Conservation (phyloP, 805 yeast genomes). For the Yarrowia yakushimensis region DNA sequence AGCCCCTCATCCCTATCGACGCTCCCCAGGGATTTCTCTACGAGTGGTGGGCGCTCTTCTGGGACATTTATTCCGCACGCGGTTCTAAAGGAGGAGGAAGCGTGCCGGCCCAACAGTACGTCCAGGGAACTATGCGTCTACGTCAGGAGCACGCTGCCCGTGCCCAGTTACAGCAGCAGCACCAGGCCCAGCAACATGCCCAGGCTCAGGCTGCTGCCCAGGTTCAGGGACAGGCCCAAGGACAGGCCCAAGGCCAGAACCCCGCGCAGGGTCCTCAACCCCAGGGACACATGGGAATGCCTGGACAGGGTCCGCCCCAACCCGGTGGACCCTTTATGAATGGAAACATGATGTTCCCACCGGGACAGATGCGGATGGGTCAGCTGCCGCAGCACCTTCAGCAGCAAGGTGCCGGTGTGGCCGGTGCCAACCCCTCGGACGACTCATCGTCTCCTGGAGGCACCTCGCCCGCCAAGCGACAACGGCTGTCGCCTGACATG, state of each 20-base stretch:
- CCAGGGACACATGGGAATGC: constrained; percentile 29
- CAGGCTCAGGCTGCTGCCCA: constrained; percentile 30
- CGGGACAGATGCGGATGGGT: constrained; percentile 14
- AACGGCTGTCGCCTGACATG: constrained; percentile 38
- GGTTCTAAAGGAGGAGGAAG: constrained; percentile 59
- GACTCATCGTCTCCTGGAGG: constrained; percentile 35
- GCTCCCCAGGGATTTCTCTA: constrained; percentile 82
- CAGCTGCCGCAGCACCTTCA: constrained; percentile 18
- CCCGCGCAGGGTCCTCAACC: constrained; percentile 29
- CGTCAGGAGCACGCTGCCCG: constrained; percentile 33
- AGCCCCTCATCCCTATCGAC: constrained; percentile 48
- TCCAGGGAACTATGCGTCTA: constrained; percentile 49
- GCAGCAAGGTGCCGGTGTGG: constrained; percentile 23
- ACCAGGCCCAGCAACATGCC: constrained; percentile 31
- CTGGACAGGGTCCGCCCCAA: constrained; percentile 27
- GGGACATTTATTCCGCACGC: constrained; percentile 88
- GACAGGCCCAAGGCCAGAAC: constrained; percentile 29
- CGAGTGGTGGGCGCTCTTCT: constrained; percentile 96
- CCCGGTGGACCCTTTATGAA: constrained; percentile 26
- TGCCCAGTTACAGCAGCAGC: constrained; percentile 29
- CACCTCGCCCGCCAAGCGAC: constrained; percentile 38
- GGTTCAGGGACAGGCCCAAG: constrained; percentile 31
- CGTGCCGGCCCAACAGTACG: constrained; percentile 64
- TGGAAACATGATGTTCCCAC: constrained; percentile 13
- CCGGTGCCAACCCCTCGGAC: constrained; percentile 29